Base-by-base conservation (phyloP, 2,329 filamentous ascomycete genomes). In the Lasiodiplodia sp. region DNA sequence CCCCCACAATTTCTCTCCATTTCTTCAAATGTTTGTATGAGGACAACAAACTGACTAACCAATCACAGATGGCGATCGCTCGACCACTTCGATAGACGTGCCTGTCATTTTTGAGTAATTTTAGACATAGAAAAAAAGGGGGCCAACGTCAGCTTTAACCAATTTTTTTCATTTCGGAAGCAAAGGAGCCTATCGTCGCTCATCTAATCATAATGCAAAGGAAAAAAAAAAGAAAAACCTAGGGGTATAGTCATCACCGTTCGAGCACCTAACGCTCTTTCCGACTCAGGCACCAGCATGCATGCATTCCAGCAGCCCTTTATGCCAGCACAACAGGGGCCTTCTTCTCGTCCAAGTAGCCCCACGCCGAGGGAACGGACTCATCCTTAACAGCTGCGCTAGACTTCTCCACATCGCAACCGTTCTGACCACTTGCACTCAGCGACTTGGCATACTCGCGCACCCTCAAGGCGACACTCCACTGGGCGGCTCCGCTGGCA, bases 401-500 rank as follows among this genome's bases (percentile, higher is more conserved):
- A 10, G 34, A 51, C 57, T 51, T 55, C 56, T 66, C 63, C 62
- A 53, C 66, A 34, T 67, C 65, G n/a, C 37, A 34, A n/a, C 58
- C 53, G 8, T 11, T 18, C 7, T 62, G 37, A n/a, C 68, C 57
- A 62, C 51, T 25, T 16, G 28, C 51, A 34, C 62, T 67, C 64
- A 73, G 60, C 52, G 72, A 73, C 51, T 68, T 73, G 16, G 73
- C 74, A 73, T 76, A 80, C n/a, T 56, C 68, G 57, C 73, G 71
- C 4, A 79, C 75, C 6, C 72, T 72, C 56, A 72, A 23, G 51
- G 79, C 62, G 18, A 75, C 74, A 75, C 76, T 76, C 78, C 78
- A 80, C 68, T 80, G 78, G 62, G 74, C 77, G 2, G 71, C 68
- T 69, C 78, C 74, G 67, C 77, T 68, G 4, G 74, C 60, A 53